These are phyloP conservation scores for Puccinia brachypodii DNA, from an alignment of 1,284 basidiomycete genomes.

Conservation along the genomic window DNA sequence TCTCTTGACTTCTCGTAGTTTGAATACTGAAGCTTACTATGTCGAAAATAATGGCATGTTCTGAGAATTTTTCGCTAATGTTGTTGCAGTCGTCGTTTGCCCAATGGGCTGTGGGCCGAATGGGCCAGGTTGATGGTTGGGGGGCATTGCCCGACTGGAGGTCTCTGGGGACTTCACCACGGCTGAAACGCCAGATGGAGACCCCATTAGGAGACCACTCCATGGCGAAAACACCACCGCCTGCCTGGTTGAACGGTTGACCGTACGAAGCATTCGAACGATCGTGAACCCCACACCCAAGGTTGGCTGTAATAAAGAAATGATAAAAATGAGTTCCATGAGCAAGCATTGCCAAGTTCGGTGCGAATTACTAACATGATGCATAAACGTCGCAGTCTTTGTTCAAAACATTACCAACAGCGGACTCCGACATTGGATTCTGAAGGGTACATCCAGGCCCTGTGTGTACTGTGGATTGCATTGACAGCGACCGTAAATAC, in stretches of 20 bases:
- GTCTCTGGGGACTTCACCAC: constrained; percentile 65
- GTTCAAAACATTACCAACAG: constrained; percentile 25
- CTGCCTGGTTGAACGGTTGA: constrained; percentile 67
- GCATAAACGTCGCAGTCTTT: constrained; percentile 27
- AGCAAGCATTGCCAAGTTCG: not conserved
- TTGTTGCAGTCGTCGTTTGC: constrained; percentile 65
- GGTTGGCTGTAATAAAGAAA: constrained; percentile 60
- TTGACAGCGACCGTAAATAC: not conserved
- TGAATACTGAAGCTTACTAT: constrained; percentile 59
- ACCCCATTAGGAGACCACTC: constrained; percentile 70
- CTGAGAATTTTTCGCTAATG: constrained; percentile 67
- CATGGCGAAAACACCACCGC: constrained; percentile 75
- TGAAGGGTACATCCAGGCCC: constrained; percentile 64
- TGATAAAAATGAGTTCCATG: too few species aligned
- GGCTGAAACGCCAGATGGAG: constrained; percentile 64
- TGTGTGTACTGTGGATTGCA: constrained; percentile 62
- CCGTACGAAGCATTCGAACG: constrained; percentile 66
- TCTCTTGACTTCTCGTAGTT: constrained; percentile 25
- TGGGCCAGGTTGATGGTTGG: constrained; percentile 68
- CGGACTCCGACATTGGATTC: constrained; percentile 59
- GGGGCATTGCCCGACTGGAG: constrained; percentile 64
- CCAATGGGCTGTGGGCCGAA: constrained; percentile 68
- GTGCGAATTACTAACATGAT: constrained; percentile 20
- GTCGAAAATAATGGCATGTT: constrained; percentile 70
- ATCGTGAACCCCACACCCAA: constrained; percentile 69